phyloP scores from a whole-genome alignment of 2,329 filamentous ascomycete genomes.

The Pyrenophora graminea region DNA sequence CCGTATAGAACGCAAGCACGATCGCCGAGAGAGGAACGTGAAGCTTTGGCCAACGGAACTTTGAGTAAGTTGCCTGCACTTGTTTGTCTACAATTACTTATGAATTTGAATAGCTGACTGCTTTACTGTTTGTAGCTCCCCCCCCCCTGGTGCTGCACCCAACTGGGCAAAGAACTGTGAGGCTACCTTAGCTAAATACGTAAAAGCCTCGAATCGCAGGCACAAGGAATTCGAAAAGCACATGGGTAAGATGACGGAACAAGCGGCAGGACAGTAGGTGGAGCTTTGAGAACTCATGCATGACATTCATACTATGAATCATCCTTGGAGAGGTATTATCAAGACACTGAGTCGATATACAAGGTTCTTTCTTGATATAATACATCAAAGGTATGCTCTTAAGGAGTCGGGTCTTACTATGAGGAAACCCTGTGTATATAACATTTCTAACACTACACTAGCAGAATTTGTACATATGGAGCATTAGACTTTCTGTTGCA shows the following conservation, averaged over 20 bases:
- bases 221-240: slow-evolving; percentile 7
- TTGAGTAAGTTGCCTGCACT: background rate
- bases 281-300: too few relatives aligned
- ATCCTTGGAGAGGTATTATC: too few relatives aligned
- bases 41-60: background rate
- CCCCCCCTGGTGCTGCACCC: slow-evolving; percentile 1
- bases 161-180: slow-evolving; percentile 13
- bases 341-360: too few relatives aligned
- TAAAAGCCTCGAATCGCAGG: slow-evolving; percentile 1
- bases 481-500: too few relatives aligned
- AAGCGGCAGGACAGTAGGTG: background rate
- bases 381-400: too few relatives aligned
- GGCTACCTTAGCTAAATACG: slow-evolving; percentile 1
- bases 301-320: too few relatives aligned
- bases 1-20: slow-evolving; percentile 4
- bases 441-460: too few relatives aligned
- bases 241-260: background rate
- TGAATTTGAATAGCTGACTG: background rate
- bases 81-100: too few relatives aligned
- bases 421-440: too few relatives aligned
- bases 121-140: background rate
- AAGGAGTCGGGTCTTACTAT: too few relatives aligned
- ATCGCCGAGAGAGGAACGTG: slow-evolving; percentile 1
- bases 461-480: too few relatives aligned
- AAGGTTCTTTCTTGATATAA: too few relatives aligned